These are phyloP conservation scores for Phytophthora hibernalis DNA, from an alignment of 352 stramenopile species.

Conservation along the genomic window DNA sequence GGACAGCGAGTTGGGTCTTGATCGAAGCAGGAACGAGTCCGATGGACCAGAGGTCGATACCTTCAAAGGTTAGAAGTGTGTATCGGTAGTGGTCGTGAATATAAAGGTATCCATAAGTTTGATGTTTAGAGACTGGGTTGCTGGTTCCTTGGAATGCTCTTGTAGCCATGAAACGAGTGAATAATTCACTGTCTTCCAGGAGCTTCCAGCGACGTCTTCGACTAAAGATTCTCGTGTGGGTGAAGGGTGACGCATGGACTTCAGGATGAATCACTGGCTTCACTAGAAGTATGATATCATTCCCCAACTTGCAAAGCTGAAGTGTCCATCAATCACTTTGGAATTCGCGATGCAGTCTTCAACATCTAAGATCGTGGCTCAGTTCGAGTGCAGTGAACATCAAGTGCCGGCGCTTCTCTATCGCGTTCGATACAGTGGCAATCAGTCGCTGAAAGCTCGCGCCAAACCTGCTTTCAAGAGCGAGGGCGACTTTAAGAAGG, in stretches of 20 bases:
- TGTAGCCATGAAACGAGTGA: slow-evolving; percentile 1
- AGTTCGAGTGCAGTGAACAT: slow-evolving; percentile 2
- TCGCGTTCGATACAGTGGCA: slow-evolving; percentile 17
- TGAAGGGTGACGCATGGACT: background rate
- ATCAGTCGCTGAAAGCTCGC: slow-evolving; percentile 11
- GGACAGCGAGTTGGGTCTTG: background rate
- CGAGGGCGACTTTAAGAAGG: slow-evolving; percentile 5
- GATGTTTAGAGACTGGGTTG: too few species aligned
- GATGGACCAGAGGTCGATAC: slow-evolving; percentile 6
- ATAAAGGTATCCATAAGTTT: background rate
- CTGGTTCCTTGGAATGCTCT: too few species aligned
- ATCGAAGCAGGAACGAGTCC: slow-evolving; percentile 15
- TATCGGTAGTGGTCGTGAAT: background rate
- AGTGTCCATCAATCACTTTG: background rate
- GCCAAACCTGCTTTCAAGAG: slow-evolving; percentile 10
- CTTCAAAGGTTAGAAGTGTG: slow-evolving; percentile 6
- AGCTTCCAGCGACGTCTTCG: too few species aligned
- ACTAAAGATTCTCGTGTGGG: slow-evolving; percentile 1
- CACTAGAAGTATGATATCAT: background rate
- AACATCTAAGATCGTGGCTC: slow-evolving; percentile 5
- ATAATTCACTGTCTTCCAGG: too few species aligned
- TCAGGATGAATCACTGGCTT: slow-evolving; percentile 6
- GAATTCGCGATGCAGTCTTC: background rate
- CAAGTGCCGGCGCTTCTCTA: slow-evolving; percentile 3
- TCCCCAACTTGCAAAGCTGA: slow-evolving; percentile 1